Base-by-base conservation (phyloP, 306 rosid genomes). In the Biancaea sappan region DNA sequence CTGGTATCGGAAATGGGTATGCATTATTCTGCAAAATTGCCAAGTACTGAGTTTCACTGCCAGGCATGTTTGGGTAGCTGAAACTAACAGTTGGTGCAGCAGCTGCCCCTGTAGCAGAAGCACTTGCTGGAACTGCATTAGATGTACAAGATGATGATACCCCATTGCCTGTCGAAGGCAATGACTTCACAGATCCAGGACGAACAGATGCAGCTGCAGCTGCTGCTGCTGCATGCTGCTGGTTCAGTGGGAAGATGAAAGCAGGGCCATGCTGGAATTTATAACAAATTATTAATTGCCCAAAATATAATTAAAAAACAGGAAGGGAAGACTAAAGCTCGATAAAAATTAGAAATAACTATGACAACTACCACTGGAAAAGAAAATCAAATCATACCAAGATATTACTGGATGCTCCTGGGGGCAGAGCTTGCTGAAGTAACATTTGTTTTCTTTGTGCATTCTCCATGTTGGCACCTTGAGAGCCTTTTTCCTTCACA, bases 21-120 rank as follows among this genome's bases (percentile, higher is more conserved):
- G 88, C 89, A 85, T 84, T 95, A 48, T 90, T 92, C 84, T 84
- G 96, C 84, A 92, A 78, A 73, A 95, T 90, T 3, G 99, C 99
- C 78, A 95, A 70, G 86, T 88, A 95, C 79, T 83, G 99, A 66
- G 96, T 75, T 78, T 95, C 99, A 66, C 76, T 90, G 66, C 87
- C 95, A 22, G 96, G 56, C 81, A 93, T 71, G 67, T 80, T 86
- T 19, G 99, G 88, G 82, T 88, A 95, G 80, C 89, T 92, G 89
- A 90, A 95, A 74, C 91, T 92, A 97, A 95, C 85, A 10, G 96
- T 72, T 19, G 95, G 93, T 11, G 94, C 81, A 18, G 87, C 31
- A 13, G 86, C 79, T 9, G 91, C 74, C 19, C 85, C 89, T 0
- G 90, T 46, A 0, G 74, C 89, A 1, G 94, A 29, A 14, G 80